phyloP scores from a whole-genome alignment of 1,284 basidiomycete genomes.

The Apiotrichum laibachii region DNA sequence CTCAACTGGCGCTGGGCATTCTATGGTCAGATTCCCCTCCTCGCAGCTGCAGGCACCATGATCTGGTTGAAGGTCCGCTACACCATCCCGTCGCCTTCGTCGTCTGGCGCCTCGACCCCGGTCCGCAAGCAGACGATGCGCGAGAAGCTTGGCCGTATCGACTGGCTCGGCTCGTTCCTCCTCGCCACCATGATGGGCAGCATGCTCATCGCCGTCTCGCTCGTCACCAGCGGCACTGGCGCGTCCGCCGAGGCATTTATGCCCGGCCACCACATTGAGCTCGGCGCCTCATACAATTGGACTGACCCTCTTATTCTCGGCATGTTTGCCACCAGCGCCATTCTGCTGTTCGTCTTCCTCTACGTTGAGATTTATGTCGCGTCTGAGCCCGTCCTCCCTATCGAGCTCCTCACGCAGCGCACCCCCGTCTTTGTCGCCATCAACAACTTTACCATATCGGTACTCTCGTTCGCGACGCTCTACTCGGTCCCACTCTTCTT shows the following conservation, averaged over 20 bases:
- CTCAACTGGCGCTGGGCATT: slow-evolving; percentile 68
- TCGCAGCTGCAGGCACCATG: slow-evolving; percentile 65
- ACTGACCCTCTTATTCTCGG: slow-evolving; percentile 65
- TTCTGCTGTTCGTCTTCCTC: slow-evolving; percentile 63
- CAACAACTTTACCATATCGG: slow-evolving; percentile 63
- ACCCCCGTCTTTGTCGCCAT: slow-evolving; percentile 77
- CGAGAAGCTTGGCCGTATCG: slow-evolving; percentile 72
- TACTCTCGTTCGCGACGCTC: slow-evolving; percentile 76
- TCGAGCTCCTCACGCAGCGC: slow-evolving; percentile 62
- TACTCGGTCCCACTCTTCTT: slow-evolving; percentile 87
- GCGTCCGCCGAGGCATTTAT: slow-evolving; percentile 9
- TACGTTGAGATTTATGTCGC: slow-evolving; percentile 70
- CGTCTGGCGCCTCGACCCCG: slow-evolving; percentile 60
- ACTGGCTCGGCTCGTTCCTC: slow-evolving; percentile 74
- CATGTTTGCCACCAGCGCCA: slow-evolving; percentile 60
- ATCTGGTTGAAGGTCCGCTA: slow-evolving; percentile 67
- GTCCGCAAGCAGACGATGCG: slow-evolving; percentile 59
- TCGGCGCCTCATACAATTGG: slow-evolving; percentile 54
- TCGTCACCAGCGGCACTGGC: slow-evolving; percentile 59
- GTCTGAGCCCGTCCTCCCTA: slow-evolving; percentile 78
- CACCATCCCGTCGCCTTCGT: slow-evolving; percentile 25
- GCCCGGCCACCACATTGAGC: neutral
- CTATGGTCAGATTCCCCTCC: slow-evolving; percentile 69
- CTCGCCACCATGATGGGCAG: slow-evolving; percentile 71
- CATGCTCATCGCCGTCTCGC: slow-evolving; percentile 69